Evolutionary conservation across 169 alveolate species (phyloP), one percentile per base, ranked within the genome.

Genomic region (Cryptosporidium ubiquitum): DNA sequence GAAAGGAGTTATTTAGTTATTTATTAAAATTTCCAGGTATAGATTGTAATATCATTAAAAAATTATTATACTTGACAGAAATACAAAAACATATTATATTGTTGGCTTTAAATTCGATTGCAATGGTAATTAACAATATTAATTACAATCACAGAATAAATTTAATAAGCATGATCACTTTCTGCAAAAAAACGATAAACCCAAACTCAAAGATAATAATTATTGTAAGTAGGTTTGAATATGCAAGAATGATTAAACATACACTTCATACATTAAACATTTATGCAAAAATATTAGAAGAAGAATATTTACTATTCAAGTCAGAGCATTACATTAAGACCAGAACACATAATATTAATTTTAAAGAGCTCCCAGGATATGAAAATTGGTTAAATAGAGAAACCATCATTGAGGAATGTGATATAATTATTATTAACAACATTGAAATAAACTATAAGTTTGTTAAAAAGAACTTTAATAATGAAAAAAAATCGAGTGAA

Each of bases 1-100:
- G 57, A 55, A 23, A 35, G 20, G 85, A 73, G 3, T 39, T 73
- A 37, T 52, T 73, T 29, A 58, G 70, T 55, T 73, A 52, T 18
- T 51, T 73, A 39, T 49, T 73, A 26, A 31, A 37, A 9, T 51
- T 29, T 31, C 37, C 44, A 7, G 29, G 31, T 5, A 58, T 55
- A 10, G 33, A 49, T n/a, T 29, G 39, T n/a, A 23, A 31, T 26
- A n/a, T 20, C 16, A 20, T 73, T 2, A 55, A 73, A 37, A 58
- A n/a, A 73, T 20, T 73, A 31, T 2, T 73, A 7, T 7, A 52
- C 14, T 58, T 73, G 31, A 51, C 71, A 20, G 20, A 55, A 35
- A 9, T 61, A 7, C 69, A 57, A 73, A 73, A 58, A 37, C 12
- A 73, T 40, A 52, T 61, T 1, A 37, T 73, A 14, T 52, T 51